Evolutionary conservation across 371 early-diverging fungal species (phyloP).

Genomic region (Mortierella sp.): DNA sequence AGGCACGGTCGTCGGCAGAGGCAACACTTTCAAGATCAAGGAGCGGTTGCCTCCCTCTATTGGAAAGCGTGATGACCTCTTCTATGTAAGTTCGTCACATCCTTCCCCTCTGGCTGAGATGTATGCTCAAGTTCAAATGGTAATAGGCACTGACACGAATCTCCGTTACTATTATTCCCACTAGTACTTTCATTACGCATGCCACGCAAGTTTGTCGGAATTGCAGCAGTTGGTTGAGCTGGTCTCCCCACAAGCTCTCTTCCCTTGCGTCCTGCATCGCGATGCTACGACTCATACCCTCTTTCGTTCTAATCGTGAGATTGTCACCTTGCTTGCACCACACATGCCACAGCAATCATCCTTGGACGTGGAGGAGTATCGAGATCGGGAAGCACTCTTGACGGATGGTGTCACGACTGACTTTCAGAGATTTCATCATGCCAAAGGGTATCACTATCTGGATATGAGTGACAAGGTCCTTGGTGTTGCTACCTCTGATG

Average conservation of each 20-base stretch:
- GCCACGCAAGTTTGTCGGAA: conserved; percentile 42
- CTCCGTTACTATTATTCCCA: background rate
- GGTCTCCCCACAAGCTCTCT: conserved; percentile 27
- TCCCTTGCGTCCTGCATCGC: conserved; percentile 52
- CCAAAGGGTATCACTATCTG: conserved; percentile 33
- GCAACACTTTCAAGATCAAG: conserved; percentile 20
- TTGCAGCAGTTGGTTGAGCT: conserved; percentile 32
- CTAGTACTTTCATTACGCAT: conserved; percentile 45
- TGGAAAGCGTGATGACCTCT: conserved; percentile 29
- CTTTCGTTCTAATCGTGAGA: conserved; percentile 25
- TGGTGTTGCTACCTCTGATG: background rate
- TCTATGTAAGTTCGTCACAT: conserved; percentile 22
- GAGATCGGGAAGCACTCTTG: conserved; percentile 6
- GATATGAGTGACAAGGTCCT: conserved; percentile 29
- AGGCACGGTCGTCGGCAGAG: conserved; percentile 20
- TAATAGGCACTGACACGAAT: too few species aligned
- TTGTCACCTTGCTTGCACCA: conserved; percentile 20
- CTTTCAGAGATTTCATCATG: conserved; percentile 41
- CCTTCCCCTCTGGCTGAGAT: too few species aligned
- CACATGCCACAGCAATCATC: conserved; percentile 9
- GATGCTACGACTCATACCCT: conserved; percentile 21
- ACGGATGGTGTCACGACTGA: conserved; percentile 36
- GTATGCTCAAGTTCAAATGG: too few species aligned
- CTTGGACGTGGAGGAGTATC: conserved; percentile 19
- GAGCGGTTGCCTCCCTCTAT: conserved; percentile 34